These are phyloP conservation scores for Barnettozyma siamensis DNA, from an alignment of 805 yeast species.

Conservation along the genomic window DNA sequence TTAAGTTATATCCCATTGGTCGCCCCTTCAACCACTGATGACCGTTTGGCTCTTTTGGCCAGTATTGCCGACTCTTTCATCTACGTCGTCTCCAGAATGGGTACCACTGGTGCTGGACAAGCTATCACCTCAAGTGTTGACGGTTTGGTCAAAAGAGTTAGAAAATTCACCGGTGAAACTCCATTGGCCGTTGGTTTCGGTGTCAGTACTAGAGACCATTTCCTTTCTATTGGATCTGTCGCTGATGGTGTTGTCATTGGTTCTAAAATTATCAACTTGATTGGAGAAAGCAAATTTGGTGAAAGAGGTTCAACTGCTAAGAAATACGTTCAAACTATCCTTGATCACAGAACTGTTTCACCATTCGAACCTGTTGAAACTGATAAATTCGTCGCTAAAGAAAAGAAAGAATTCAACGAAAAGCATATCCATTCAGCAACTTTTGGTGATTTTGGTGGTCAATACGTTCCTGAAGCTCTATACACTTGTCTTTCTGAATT, in stretches of 20 bases:
- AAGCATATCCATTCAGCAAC: constrained; percentile 63
- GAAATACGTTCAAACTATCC: constrained; percentile 61
- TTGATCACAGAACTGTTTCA: constrained; percentile 47
- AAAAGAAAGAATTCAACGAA: constrained; percentile 41
- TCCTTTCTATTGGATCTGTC: constrained; percentile 63
- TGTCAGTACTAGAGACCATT: constrained; percentile 90
- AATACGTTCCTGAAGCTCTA: constrained; percentile 95
- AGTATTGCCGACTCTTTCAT: constrained; percentile 91
- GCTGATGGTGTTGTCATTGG: constrained; percentile 98
- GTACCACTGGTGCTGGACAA: constrained; percentile 87
- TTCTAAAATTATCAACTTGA: constrained; percentile 66
- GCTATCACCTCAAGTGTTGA: constrained; percentile 58
- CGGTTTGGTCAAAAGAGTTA: constrained; percentile 66
- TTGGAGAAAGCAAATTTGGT: constrained; percentile 60
- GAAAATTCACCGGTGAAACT: constrained; percentile 65
- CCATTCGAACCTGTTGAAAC: constrained; percentile 21
- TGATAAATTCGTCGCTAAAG: constrained; percentile 32
- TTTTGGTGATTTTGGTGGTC: constrained; percentile 97
- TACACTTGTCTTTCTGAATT: constrained; percentile 87
- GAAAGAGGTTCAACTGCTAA: constrained; percentile 57
- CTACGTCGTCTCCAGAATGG: constrained; percentile 97
- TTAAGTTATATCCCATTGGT: constrained; percentile 88
- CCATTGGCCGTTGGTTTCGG: constrained; percentile 98
- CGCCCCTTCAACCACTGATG: constrained; percentile 95
- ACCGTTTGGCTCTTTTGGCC: constrained; percentile 70